phyloP scores from a whole-genome alignment of 768 basidiomycete species.

The Leccinellum rugosiceps region DNA sequence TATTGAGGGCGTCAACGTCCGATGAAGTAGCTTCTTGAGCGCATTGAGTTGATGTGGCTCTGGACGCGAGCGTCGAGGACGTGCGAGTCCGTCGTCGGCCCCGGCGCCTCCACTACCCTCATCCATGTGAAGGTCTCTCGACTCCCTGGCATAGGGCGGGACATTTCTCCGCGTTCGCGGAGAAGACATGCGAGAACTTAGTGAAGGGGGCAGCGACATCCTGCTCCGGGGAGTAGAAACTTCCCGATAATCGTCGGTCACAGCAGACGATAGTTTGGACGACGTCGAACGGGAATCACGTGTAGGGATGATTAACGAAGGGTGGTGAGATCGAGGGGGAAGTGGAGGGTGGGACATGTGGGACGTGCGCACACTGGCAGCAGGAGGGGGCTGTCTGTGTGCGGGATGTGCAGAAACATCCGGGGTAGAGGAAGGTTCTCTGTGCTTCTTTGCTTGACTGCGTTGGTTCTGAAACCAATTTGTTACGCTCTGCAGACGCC shows the following conservation, averaged over 20 bases:
- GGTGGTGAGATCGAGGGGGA: slow-evolving; percentile 30
- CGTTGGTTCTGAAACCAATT: slow-evolving; percentile 91
- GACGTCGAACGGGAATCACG: slow-evolving; percentile 14
- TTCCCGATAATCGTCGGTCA: slow-evolving; percentile 18
- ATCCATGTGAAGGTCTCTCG: slow-evolving; percentile 25
- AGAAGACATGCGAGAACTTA: slow-evolving; percentile 26
- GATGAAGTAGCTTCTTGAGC: slow-evolving; percentile 63
- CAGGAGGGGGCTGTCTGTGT: slow-evolving; percentile 16
- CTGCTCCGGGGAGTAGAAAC: slow-evolving; percentile 25
- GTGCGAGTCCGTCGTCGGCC: slow-evolving; percentile 37
- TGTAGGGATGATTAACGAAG: slow-evolving; percentile 27
- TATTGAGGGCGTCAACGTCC: slow-evolving; percentile 71
- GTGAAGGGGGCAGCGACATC: slow-evolving; percentile 31
- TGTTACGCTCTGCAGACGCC: slow-evolving; percentile 76
- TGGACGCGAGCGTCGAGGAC: slow-evolving; percentile 72
- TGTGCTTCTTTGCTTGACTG: slow-evolving; percentile 69
- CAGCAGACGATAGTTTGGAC: slow-evolving; percentile 12
- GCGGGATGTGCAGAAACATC: slow-evolving; percentile 8
- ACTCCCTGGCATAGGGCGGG: slow-evolving; percentile 27
- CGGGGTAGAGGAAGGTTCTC: slow-evolving; percentile 38
- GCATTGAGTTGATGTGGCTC: slow-evolving; percentile 77
- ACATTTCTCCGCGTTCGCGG: slow-evolving; percentile 29
- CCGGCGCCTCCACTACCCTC: slow-evolving; percentile 23
- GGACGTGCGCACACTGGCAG: slow-evolving; percentile 3
- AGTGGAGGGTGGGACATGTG: slow-evolving; percentile 12